Conservation (phyloP, 108 stramenopile genomes). For the Ochromonas danica region DNA sequence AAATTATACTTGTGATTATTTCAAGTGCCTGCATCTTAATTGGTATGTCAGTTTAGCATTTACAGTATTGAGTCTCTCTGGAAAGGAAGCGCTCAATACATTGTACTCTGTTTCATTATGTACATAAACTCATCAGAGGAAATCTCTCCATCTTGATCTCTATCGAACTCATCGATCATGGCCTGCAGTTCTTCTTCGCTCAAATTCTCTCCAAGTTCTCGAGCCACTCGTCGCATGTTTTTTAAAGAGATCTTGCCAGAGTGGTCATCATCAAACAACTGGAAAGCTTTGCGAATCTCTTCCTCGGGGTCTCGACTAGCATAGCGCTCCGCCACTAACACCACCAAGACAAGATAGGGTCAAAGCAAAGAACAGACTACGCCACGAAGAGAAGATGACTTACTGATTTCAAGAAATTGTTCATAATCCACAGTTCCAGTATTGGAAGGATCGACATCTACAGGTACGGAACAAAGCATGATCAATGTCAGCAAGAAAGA, state of each 20-base stretch:
- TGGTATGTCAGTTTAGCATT: no score
- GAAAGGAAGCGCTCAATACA: no score
- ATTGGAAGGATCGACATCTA: constrained; percentile 50
- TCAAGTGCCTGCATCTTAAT: no score
- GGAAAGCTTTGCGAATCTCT: constrained; percentile 63
- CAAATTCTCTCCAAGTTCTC: constrained; percentile 66
- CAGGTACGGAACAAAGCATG: neutral
- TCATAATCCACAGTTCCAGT: constrained; percentile 52
- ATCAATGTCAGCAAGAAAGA: no score
- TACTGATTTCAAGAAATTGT: constrained; percentile 54
- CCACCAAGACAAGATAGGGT: neutral
- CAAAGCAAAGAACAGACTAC: neutral
- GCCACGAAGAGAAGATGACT: neutral
- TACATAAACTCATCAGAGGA: constrained; percentile 75
- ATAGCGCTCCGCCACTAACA: constrained; percentile 45
- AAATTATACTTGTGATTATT: no score
- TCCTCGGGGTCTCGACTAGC: constrained; percentile 61
- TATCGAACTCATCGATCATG: constrained; percentile 57
- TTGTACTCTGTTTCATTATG: constrained; percentile 75
- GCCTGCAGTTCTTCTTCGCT: constrained; percentile 53
- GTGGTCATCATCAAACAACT: constrained; percentile 59
- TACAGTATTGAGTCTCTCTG: no score
- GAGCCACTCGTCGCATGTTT: constrained; percentile 56
- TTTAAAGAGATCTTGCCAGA: constrained; percentile 51
- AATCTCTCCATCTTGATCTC: constrained; percentile 66